Conservation (phyloP, 202 grass and related monocot genomes). For the Panicum virgatum region DNA sequence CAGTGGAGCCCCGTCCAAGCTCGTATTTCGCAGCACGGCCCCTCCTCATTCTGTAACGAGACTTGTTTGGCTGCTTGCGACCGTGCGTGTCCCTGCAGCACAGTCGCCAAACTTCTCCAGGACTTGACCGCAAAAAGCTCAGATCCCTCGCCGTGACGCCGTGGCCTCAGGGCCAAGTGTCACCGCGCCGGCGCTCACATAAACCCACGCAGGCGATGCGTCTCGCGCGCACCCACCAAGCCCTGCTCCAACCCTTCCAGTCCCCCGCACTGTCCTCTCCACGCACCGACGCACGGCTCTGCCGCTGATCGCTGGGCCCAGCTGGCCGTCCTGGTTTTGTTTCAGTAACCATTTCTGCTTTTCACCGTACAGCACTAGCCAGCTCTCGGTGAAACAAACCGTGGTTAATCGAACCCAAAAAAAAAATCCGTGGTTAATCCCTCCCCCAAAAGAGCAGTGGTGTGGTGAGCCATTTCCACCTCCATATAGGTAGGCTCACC, state of each 20-base stretch:
- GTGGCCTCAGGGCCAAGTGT: conserved; percentile 23
- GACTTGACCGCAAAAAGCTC: background rate
- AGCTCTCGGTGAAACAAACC: background rate
- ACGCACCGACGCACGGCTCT: too few species aligned
- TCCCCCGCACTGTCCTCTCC: background rate
- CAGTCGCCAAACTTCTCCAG: background rate
- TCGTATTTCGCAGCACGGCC: background rate
- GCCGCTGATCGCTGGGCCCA: too few species aligned
- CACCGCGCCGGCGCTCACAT: background rate
- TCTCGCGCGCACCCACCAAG: background rate
- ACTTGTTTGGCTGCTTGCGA: background rate
- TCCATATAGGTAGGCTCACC: background rate
- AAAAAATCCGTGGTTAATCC: too few species aligned
- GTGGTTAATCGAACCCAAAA: too few species aligned
- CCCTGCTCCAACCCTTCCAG: background rate
- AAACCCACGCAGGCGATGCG: background rate
- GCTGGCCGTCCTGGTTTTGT: too few species aligned
- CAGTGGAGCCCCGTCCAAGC: background rate
- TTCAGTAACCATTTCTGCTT: background rate
- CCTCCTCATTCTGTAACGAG: too few species aligned
- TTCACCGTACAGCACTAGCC: background rate
- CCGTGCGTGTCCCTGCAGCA: background rate
- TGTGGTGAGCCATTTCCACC: background rate
- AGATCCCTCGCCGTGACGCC: background rate
- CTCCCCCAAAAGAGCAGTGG: background rate